These are phyloP conservation scores for Tetrapisispora phaffii DNA, from an alignment of 805 yeast genomes.

Conservation along the genomic window DNA sequence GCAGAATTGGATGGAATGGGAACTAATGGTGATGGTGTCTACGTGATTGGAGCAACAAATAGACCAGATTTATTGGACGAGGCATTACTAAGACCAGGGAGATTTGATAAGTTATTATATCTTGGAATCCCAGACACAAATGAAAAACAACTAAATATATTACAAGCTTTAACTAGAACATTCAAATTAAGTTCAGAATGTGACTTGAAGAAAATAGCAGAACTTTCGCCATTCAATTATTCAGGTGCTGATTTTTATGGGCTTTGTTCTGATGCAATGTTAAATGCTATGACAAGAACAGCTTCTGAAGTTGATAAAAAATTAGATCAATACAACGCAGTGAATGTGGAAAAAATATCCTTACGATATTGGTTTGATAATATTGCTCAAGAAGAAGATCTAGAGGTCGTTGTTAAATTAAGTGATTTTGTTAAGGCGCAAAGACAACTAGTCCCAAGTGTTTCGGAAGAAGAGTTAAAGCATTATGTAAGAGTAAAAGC, in stretches of 20 bases:
- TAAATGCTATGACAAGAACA: conserved; percentile 88
- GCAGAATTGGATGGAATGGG: conserved; percentile 98
- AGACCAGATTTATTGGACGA: conserved; percentile 93
- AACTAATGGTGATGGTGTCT: conserved; percentile 71
- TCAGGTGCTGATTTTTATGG: conserved; percentile 99
- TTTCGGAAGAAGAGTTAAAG: conserved; percentile 73
- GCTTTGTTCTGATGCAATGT: conserved; percentile 87
- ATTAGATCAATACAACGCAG: conserved; percentile 42
- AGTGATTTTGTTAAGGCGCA: conserved; percentile 75
- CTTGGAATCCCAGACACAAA: conserved; percentile 88
- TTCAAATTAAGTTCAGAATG: conserved; percentile 54
- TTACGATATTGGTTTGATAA: conserved; percentile 89
- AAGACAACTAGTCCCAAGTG: conserved; percentile 67
- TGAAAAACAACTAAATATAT: conserved; percentile 75
- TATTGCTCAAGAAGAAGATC: conserved; percentile 57
- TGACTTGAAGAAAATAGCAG: conserved; percentile 49
- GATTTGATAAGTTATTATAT: conserved; percentile 92
- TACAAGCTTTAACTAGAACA: conserved; percentile 83
- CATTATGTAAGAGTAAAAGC: conserved; percentile 75
- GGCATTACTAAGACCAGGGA: conserved; percentile 84
- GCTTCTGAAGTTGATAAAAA: conserved; percentile 68
- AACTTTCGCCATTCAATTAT: conserved; percentile 72
- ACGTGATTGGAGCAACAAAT: conserved; percentile 98
- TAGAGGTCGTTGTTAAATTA: conserved; percentile 54
- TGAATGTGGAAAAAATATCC: conserved; percentile 39